A percentile compares a stretch with the other conserved stretches of the same genome.
These are phyloP conservation scores for Naganishia randhawae DNA, from an alignment of 768 basidiomycete species.

Conservation along the genomic window DNA sequence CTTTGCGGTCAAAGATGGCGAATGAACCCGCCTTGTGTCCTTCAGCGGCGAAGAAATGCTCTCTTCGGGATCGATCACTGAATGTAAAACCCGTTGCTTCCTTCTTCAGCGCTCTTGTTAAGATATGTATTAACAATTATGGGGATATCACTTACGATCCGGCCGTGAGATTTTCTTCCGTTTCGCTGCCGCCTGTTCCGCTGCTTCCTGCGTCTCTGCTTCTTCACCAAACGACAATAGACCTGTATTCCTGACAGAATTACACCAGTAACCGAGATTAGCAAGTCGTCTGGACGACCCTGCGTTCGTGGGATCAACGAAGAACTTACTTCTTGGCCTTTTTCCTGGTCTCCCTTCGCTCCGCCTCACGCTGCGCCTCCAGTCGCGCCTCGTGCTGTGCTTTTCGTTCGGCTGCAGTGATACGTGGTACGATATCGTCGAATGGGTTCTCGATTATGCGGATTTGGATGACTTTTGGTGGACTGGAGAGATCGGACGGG, in stretches of 20 bases:
- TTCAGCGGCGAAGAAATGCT: neutral
- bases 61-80: slow-evolving; percentile 21
- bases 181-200: slow-evolving; percentile 57
- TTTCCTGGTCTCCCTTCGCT: slow-evolving; percentile 54
- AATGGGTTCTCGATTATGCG: slow-evolving; percentile 90
- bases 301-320: neutral
- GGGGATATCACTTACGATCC: slow-evolving; percentile 61
- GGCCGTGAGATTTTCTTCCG: slow-evolving; percentile 81
- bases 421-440: slow-evolving; percentile 88
- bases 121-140: neutral
- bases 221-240: slow-evolving; percentile 82
- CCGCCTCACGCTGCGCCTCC: slow-evolving; percentile 42
- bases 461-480: slow-evolving; percentile 82
- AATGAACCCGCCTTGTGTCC: neutral
- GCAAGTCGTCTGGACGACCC: slow-evolving; percentile 20
- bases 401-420: slow-evolving; percentile 86
- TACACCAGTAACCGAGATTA: neutral
- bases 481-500: slow-evolving; percentile 54
- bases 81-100: neutral
- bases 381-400: slow-evolving; percentile 68
- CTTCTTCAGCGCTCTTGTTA: no score
- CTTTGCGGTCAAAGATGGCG: neutral
- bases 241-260: slow-evolving; percentile 69
- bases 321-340: slow-evolving; percentile 78
- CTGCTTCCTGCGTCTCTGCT: slow-evolving; percentile 60